phyloP scores from a whole-genome alignment of 768 basidiomycete genomes.

The Hypholoma fasciculare region DNA sequence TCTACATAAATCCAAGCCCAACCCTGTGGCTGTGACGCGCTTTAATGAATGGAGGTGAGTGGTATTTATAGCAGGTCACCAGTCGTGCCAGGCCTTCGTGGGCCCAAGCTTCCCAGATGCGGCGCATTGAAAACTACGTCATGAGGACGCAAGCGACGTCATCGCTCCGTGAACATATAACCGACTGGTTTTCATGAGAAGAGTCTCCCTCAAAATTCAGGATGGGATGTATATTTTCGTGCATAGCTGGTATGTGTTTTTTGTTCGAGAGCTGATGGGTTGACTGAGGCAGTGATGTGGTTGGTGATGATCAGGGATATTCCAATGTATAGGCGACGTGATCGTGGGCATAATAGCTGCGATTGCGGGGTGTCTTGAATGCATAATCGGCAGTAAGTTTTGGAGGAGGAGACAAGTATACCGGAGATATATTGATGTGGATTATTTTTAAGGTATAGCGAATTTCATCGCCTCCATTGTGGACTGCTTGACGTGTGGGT shows the following conservation, averaged over 20 bases:
- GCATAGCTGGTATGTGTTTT: slow-evolving; percentile 27
- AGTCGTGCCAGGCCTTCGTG: too few relatives aligned
- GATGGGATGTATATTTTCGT: slow-evolving; percentile 25
- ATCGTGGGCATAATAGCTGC: slow-evolving; percentile 37
- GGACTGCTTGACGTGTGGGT: slow-evolving; percentile 46
- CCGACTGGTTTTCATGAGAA: background rate
- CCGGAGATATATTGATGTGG: background rate
- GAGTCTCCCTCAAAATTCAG: background rate
- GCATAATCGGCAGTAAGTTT: slow-evolving; percentile 43
- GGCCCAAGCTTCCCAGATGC: too few relatives aligned
- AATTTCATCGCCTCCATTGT: slow-evolving; percentile 37
- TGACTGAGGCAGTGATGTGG: background rate
- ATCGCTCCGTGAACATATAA: background rate
- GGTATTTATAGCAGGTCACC: too few relatives aligned
- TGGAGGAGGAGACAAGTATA: background rate
- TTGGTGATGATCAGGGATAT: slow-evolving; percentile 23
- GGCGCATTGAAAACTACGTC: background rate
- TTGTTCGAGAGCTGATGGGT: background rate
- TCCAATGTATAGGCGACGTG: slow-evolving; percentile 43
- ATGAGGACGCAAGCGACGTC: background rate
- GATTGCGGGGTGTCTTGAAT: slow-evolving; percentile 46
- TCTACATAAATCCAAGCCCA: too few relatives aligned
- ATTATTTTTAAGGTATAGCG: slow-evolving; percentile 34
- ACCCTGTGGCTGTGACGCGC: too few relatives aligned
- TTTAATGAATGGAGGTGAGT: too few relatives aligned